Evolutionary conservation across 2,329 filamentous ascomycete genomes (phyloP).

Genomic region (Phoma herbarum): DNA sequence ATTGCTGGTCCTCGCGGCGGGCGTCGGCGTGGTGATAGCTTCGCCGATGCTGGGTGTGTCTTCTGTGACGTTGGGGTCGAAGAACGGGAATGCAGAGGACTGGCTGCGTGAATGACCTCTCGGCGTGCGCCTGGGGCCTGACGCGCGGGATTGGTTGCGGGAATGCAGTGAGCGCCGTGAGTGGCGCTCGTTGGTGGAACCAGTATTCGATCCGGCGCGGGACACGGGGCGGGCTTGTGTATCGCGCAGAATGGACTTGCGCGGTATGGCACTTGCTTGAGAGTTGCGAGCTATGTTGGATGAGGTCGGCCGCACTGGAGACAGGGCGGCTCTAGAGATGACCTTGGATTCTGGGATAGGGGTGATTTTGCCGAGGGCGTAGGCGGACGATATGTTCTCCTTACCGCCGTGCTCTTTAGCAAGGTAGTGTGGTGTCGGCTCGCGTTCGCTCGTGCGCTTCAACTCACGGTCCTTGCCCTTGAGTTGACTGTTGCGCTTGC

Average conservation of each 20-base stretch:
- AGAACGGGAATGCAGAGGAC: constrained; percentile 42
- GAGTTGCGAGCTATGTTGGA: constrained; percentile 9
- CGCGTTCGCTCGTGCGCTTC: constrained; percentile 39
- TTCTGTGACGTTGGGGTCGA: constrained; percentile 29
- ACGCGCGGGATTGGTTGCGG: constrained; percentile 32
- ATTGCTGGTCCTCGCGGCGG: not conserved
- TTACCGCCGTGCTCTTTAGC: constrained; percentile 43
- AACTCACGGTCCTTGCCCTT: constrained; percentile 28
- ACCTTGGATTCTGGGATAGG: constrained; percentile 21
- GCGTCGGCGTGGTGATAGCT: constrained; percentile 13
- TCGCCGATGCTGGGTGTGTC: constrained; percentile 17
- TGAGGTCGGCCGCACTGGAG: constrained; percentile 27
- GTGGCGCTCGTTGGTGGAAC: constrained; percentile 33
- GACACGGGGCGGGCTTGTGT: constrained; percentile 8
- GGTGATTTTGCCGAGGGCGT: constrained; percentile 29
- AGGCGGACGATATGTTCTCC: constrained; percentile 41
- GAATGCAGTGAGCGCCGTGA: constrained; percentile 38
- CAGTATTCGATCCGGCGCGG: constrained; percentile 17
- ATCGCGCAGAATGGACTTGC: constrained; percentile 19
- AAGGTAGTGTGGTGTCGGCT: constrained; percentile 39
- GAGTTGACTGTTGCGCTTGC: constrained; percentile 22
- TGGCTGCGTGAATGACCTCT: constrained; percentile 38
- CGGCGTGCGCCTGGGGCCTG: constrained; percentile 25
- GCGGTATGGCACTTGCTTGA: constrained; percentile 20
- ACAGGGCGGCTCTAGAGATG: constrained; percentile 24